These are phyloP conservation scores for Saccharomycopsis babjevae DNA, from an alignment of 805 yeast genomes.

Conservation along the genomic window DNA sequence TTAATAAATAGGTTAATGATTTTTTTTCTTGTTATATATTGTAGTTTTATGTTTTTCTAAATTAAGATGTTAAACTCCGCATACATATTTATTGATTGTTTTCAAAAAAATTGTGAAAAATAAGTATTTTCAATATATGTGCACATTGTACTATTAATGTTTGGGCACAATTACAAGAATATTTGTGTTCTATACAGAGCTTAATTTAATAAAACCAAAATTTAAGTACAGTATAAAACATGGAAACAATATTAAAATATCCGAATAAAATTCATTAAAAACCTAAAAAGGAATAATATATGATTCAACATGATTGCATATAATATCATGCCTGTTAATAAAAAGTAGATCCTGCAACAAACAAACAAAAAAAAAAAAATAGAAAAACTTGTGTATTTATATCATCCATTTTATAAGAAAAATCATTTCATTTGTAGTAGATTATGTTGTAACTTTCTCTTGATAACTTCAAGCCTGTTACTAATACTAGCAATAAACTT, in stretches of 20 bases:
- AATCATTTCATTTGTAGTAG: background rate
- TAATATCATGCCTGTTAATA: background rate
- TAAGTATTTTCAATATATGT: too few species aligned
- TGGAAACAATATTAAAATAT: background rate
- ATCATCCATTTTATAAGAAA: background rate
- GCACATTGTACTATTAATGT: background rate
- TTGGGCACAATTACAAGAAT: background rate
- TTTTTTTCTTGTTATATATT: background rate
- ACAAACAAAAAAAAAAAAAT: background rate
- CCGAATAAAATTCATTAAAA: background rate
- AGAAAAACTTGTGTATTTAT: background rate
- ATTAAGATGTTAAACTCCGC: too few species aligned
- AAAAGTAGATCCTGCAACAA: background rate
- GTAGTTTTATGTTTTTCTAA: background rate
- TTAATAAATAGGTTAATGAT: background rate
- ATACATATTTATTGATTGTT: background rate
- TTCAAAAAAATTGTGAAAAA: too few species aligned
- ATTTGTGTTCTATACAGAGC: background rate
- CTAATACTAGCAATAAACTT: slow-evolving; percentile 77
- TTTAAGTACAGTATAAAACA: background rate
- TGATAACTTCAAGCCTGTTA: slow-evolving; percentile 61
- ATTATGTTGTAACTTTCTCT: slow-evolving; percentile 34
- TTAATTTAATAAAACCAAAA: background rate
- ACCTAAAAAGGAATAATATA: background rate
- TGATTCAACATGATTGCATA: too few species aligned